Percentiles rank a stretch among this genome's conserved stretches.
These are phyloP conservation scores for Oidiodendron maius DNA, from an alignment of 495 filamentous ascomycete genomes.

Conservation along the genomic window DNA sequence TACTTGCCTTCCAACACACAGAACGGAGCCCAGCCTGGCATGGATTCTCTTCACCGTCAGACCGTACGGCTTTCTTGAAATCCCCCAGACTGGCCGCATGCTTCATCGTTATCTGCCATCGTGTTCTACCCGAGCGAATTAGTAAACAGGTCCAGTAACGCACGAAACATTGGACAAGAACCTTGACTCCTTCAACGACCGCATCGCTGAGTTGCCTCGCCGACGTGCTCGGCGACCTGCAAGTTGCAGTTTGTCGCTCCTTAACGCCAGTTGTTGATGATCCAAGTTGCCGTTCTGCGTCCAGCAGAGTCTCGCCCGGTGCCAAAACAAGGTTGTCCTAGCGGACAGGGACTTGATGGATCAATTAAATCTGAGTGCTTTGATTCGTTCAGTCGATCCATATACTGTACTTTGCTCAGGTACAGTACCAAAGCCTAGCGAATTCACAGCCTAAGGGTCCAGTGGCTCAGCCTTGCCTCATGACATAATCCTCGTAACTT, in stretches of 20 bases:
- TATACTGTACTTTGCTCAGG: no score
- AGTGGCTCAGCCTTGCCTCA: no score
- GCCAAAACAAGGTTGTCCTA: no score
- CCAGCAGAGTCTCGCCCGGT: conserved; percentile 6
- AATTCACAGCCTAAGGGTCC: no score
- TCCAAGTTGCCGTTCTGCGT: conserved; percentile 4
- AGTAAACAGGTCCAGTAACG: neutral
- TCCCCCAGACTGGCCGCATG: conserved; percentile 53
- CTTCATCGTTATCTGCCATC: conserved; percentile 64
- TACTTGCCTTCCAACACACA: conserved; percentile 84
- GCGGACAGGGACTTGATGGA: no score
- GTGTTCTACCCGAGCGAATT: conserved; percentile 27
- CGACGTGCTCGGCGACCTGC: neutral
- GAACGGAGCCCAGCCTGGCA: conserved; percentile 74
- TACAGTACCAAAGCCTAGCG: no score
- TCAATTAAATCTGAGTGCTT: no score
- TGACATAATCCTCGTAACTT: no score
- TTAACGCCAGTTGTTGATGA: conserved; percentile 1
- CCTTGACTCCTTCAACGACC: conserved; percentile 58
- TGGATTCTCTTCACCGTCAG: conserved; percentile 47
- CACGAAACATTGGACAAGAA: conserved; percentile 21
- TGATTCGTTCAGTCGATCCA: no score
- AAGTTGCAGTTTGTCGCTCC: conserved; percentile 2
- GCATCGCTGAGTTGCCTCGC: conserved; percentile 38
- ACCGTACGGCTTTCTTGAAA: conserved; percentile 58